Conservation (phyloP, 495 filamentous ascomycete species). For the Astrothelium subdiscretum region DNA sequence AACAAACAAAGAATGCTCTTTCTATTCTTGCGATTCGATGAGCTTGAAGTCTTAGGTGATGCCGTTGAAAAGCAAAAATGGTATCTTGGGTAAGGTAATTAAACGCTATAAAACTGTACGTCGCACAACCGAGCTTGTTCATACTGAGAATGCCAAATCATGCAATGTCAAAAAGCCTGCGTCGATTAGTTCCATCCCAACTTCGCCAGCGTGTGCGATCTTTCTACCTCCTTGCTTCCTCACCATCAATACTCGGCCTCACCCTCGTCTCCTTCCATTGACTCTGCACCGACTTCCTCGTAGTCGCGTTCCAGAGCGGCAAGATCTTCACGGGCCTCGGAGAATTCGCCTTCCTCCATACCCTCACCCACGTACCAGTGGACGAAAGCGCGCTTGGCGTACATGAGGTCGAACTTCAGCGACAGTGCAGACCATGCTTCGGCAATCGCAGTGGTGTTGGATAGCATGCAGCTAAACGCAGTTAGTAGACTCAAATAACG, state of each 20-base stretch:
- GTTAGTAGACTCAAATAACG: slow-evolving; percentile 2
- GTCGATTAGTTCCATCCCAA: neutral
- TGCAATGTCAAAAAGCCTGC: neutral
- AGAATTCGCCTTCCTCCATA: slow-evolving; percentile 99
- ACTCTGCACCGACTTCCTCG: slow-evolving; percentile 97
- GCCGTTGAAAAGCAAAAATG: too few relatives aligned
- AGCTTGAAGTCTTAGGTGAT: too few relatives aligned
- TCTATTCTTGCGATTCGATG: too few relatives aligned
- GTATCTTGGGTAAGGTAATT: too few relatives aligned
- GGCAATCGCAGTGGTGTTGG: slow-evolving; percentile 97
- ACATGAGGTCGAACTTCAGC: slow-evolving; percentile 99
- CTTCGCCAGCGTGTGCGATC: slow-evolving; percentile 49
- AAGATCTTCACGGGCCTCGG: slow-evolving; percentile 94
- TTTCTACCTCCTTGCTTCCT: slow-evolving; percentile 11
- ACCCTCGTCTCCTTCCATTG: slow-evolving; percentile 77
- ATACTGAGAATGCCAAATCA: neutral
- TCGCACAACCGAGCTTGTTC: neutral
- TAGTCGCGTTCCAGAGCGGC: slow-evolving; percentile 97
- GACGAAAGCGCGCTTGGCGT: slow-evolving; percentile 98
- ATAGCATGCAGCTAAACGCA: slow-evolving; percentile 79
- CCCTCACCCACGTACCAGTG: slow-evolving; percentile 99
- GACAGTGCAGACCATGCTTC: slow-evolving; percentile 97
- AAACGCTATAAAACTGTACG: neutral
- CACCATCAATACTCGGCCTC: slow-evolving; percentile 87
- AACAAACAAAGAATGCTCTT: too few relatives aligned